Evolutionary conservation across 1,284 basidiomycete genomes (phyloP).

Genomic region (Leccinum huronense): DNA sequence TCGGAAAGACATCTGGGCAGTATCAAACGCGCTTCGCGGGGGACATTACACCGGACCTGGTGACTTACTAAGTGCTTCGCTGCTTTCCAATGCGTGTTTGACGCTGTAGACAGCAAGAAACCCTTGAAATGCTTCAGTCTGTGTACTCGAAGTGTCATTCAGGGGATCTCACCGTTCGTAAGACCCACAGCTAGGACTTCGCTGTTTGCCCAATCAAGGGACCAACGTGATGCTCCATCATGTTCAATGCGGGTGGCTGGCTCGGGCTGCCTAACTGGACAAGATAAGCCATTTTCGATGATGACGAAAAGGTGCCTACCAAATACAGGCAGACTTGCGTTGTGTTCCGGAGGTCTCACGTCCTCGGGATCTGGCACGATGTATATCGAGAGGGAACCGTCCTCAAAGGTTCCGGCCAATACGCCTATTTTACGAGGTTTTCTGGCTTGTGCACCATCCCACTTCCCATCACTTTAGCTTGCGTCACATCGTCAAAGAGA

Average conservation of each 20-base stretch:
- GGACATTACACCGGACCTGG: background rate
- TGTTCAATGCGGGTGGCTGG: conserved; percentile 70
- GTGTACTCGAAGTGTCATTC: background rate
- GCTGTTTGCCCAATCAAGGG: conserved; percentile 86
- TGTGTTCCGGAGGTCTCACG: conserved; percentile 32
- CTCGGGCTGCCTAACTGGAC: conserved; percentile 55
- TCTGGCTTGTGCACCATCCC: conserved; percentile 4
- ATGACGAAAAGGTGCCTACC: conserved; percentile 31
- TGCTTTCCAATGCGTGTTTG: conserved; percentile 45
- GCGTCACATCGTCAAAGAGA: background rate
- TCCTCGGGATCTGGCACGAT: conserved; percentile 74
- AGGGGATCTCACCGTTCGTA: conserved; percentile 62
- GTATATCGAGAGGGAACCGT: conserved; percentile 77
- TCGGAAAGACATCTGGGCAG: conserved; percentile 50
- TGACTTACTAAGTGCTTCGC: conserved; percentile 30
- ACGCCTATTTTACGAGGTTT: conserved; percentile 72
- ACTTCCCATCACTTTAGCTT: conserved; percentile 22
- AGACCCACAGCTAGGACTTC: conserved; percentile 76
- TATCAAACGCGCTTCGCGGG: background rate
- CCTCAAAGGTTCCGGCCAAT: conserved; percentile 78
- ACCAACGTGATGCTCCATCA: conserved; percentile 69
- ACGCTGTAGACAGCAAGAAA: conserved; percentile 75
- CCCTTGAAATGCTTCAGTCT: conserved; percentile 47
- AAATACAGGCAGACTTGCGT: conserved; percentile 39
- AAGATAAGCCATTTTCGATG: background rate